Evolutionary conservation across 371 early-diverging fungal species (phyloP), one percentile per base, ranked within the genome.

Genomic region (Umbelopsis sp.): DNA sequence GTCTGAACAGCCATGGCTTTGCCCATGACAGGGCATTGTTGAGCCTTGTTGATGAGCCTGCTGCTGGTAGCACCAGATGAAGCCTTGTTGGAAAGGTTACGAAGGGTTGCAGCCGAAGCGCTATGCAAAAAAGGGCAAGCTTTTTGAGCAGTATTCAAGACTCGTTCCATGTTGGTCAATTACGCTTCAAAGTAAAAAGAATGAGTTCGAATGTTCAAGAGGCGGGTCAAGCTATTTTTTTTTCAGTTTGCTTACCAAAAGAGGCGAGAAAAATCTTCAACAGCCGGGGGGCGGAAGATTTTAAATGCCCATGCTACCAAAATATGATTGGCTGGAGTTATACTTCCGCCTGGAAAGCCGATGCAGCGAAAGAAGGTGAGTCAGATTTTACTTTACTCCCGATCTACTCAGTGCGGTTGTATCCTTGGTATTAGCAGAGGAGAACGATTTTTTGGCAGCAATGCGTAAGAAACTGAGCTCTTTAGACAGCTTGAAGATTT

Each of bases 1-100:
- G 89, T 78, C 76, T 89, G 92, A 48, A 87, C 80, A 70, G 90
- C 87, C 65, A 95, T 83, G 52, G 94, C 96, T 73, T 85, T 81
- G 71, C 92, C 89, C 91, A 97, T 96, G 51, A 97, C 91, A 37
- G 98, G 98, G 75, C 98, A 97, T 76, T 88, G 85, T 75, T 89
- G 83, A 50, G 97, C 98, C 83, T 89, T 89, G 63, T 74, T 84
- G 73, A 94, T 75, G 20, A 97, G 87, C 25, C 84, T 80, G 57
- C 77, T 69, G 48, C 75, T 78, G 25, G 70, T 68, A 25, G 84
- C 76, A 46, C 72, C 70, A 53, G 63, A 63, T 63, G 75, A 80
- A 65, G 80, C 79, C 62, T 70, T 72, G 48, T 84, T 70, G 16
- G 87, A 77, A 25, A 96, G 87, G 70, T 87, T 82, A 77, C 94